These are phyloP conservation scores for Nemania sp. DNA, from an alignment of 2,329 filamentous ascomycete genomes.

Conservation along the genomic window DNA sequence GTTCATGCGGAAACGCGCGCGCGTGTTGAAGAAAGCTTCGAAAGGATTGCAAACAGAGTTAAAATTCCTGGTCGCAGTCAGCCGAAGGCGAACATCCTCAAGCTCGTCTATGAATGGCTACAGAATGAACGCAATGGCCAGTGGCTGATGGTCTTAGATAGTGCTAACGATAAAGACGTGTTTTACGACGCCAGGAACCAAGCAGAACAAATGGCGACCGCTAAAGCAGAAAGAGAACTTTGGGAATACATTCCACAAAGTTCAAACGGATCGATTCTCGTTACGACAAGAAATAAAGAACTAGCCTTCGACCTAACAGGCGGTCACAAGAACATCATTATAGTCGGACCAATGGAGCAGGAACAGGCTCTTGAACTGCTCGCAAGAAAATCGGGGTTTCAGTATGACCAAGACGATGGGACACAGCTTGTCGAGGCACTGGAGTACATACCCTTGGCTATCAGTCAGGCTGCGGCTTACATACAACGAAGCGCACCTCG, in stretches of 20 bases:
- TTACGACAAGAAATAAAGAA: slow-evolving; percentile 31
- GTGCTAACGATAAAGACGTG: slow-evolving; percentile 40
- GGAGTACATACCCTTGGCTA: slow-evolving; percentile 41
- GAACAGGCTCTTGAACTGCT: slow-evolving; percentile 12
- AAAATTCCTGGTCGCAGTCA: slow-evolving; percentile 35
- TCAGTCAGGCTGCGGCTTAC: slow-evolving; percentile 42
- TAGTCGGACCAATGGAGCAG: slow-evolving; percentile 12
- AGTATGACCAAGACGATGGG: slow-evolving; percentile 19
- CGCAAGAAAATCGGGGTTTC: not conserved
- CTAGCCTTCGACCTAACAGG: slow-evolving; percentile 28
- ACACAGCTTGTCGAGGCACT: slow-evolving; percentile 35
- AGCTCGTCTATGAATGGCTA: slow-evolving; percentile 40
- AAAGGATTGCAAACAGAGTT: slow-evolving; percentile 37
- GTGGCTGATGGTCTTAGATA: slow-evolving; percentile 45
- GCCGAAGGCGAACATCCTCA: slow-evolving; percentile 28
- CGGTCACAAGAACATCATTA: slow-evolving; percentile 11
- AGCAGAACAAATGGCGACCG: not conserved
- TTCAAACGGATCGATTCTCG: slow-evolving; percentile 37
- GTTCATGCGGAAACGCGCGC: slow-evolving; percentile 38
- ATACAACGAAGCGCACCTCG: slow-evolving; percentile 35
- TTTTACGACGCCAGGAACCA: slow-evolving; percentile 30
- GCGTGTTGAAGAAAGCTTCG: slow-evolving; percentile 41
- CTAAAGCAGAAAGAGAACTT: slow-evolving; percentile 16
- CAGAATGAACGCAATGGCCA: slow-evolving; percentile 32
- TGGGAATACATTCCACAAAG: slow-evolving; percentile 36